Base-by-base conservation (phyloP, 805 yeast species). In the Saccharomycopsis microspora region DNA sequence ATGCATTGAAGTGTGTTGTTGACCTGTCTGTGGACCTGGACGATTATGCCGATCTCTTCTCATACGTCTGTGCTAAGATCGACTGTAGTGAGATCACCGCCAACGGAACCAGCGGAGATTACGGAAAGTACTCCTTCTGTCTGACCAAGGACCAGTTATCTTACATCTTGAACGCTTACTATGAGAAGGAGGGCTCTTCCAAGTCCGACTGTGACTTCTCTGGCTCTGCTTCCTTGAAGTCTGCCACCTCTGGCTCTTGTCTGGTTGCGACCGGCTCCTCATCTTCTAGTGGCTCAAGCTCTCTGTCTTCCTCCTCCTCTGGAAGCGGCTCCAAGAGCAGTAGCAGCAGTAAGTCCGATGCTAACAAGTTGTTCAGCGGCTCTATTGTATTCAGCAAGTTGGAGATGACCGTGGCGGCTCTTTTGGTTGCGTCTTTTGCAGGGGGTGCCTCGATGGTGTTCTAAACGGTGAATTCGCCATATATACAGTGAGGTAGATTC, bases 121-220 rank as follows among this genome's bases (percentile, higher is more conserved):
- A 84, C 62, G 93, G 93, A 64, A 71, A 80, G 32, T 77, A 71
- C 66, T 82, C 90, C 11, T 80, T 73, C 79, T 84, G 93, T 64
- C 68, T 76, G 27, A 63, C 75, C 47, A 75, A 80, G 64, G 83
- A 80, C 49, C 70, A 78, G 67, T 70, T 84, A 57, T 73, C 84
- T 37, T 84, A 72, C 59, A 73, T 78, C 38, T 62, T 84, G 65
- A 78, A 82, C 71, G 61, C 70, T 55, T 83, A 83, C 73, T 79
- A 78, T 62, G 62, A 62, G 44, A 66, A 65, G 38, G 72, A 80
- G 51, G 68, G 66, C 54, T 61, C 62, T 44, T 53, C 56, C 43
- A 48, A 63, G 1, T 63, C 75, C 45, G 89, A 83, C 49, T 85
- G 95, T 68, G 77, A 75, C 63, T 85, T 83, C 63, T 61, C 61